phyloP scores from a whole-genome alignment of 805 yeast species.

The Kurtzmaniella fragi region DNA sequence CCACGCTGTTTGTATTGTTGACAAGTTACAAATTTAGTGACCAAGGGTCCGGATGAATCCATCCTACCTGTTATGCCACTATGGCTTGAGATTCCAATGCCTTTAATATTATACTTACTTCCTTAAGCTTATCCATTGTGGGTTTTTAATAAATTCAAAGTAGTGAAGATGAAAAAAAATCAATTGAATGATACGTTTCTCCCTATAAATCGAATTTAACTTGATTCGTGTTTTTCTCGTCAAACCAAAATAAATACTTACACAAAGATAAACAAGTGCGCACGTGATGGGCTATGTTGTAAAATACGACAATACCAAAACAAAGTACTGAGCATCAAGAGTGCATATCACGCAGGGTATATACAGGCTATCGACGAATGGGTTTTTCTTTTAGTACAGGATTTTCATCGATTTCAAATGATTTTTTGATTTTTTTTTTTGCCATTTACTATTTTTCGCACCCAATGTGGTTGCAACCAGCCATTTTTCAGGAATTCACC shows the following conservation, averaged over 20 bases:
- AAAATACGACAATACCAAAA: no score
- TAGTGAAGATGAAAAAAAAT: conserved; percentile 1
- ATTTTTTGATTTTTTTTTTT: no score
- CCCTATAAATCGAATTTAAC: conserved; percentile 1
- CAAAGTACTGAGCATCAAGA: no score
- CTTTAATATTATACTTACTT: conserved; percentile 33
- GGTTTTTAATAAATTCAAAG: conserved; percentile 2
- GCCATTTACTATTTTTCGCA: no score
- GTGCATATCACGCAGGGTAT: no score
- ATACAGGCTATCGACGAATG: no score
- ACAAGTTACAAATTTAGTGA: no score
- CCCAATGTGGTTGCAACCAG: no score
- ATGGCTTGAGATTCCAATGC: not conserved
- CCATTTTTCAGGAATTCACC: no score
- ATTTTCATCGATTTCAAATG: no score
- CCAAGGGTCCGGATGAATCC: not conserved
- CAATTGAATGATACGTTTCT: not conserved
- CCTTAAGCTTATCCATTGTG: conserved; percentile 57
- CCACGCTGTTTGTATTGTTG: no score
- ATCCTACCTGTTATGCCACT: not conserved
- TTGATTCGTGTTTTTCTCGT: conserved; percentile 3
- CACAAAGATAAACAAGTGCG: not conserved
- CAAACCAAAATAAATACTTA: conserved; percentile 1
- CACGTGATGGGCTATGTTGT: not conserved
- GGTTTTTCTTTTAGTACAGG: no score